Percentiles rank a stretch among this genome's conserved stretches.
phyloP scores from a whole-genome alignment of 2,329 filamentous ascomycete genomes.

The Sphaerulina vaccinii region DNA sequence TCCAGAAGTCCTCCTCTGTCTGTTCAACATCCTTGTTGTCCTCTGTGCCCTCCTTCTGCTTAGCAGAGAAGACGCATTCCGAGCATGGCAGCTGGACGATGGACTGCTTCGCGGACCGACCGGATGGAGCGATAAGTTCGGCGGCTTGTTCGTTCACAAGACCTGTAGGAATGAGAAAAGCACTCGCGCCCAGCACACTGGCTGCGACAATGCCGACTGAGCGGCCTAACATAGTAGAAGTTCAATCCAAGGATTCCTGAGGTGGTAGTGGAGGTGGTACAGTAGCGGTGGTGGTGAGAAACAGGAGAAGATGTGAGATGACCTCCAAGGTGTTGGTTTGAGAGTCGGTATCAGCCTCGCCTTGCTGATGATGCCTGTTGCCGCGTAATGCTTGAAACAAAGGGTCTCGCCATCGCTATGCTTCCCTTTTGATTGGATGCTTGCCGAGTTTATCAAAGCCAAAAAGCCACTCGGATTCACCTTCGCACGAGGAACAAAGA shows the following conservation, averaged over 20 bases:
- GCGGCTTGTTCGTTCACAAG: conserved; percentile 6
- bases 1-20: conserved; percentile 32
- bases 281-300: background rate
- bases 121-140: conserved; percentile 7
- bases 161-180: conserved; percentile 56
- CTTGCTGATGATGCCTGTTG: too few species aligned
- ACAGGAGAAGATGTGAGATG: too few species aligned
- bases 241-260: conserved; percentile 8
- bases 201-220: conserved; percentile 32
- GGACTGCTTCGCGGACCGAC: conserved; percentile 43
- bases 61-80: conserved; percentile 51
- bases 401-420: too few species aligned
- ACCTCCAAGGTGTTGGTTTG: too few species aligned
- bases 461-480: too few species aligned
- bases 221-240: conserved; percentile 36
- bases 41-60: conserved; percentile 24
- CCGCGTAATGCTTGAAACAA: too few species aligned
- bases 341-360: too few species aligned
- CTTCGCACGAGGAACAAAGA: too few species aligned
- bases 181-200: conserved; percentile 35
- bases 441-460: too few species aligned
- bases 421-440: too few species aligned
- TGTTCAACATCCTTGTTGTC: conserved; percentile 20
- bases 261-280: background rate
- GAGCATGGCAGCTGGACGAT: conserved; percentile 54